Evolutionary conservation across 2,329 filamentous ascomycete genomes (phyloP).

Genomic region (Neofusicoccum umdonicola): DNA sequence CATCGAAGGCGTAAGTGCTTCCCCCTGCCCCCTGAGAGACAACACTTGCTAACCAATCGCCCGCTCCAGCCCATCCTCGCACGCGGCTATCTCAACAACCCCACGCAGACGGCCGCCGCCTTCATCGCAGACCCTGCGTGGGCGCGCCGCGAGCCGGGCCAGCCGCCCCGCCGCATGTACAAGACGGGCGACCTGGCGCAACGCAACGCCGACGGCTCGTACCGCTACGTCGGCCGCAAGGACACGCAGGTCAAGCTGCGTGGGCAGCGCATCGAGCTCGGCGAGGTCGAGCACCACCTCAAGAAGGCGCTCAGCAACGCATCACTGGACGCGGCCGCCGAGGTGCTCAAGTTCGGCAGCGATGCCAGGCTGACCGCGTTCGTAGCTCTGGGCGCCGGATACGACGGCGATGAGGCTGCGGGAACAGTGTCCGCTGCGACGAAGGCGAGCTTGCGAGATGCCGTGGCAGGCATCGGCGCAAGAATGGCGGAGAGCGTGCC

Average conservation of each 20-base stretch:
- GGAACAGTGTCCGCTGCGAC: background rate
- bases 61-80: constrained; percentile 39
- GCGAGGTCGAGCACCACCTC: constrained; percentile 47
- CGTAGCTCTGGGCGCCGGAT: background rate
- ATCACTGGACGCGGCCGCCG: constrained; percentile 22
- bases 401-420: background rate
- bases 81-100: constrained; percentile 33
- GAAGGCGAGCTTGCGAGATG: background rate
- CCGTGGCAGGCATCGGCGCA: background rate
- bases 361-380: constrained; percentile 1
- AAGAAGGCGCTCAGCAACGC: constrained; percentile 18
- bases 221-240: constrained; percentile 36
- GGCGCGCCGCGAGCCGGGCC: constrained; percentile 20
- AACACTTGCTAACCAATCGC: background rate
- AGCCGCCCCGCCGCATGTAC: constrained; percentile 29
- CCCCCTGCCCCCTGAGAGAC: background rate
- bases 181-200: constrained; percentile 35
- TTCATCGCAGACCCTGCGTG: constrained; percentile 33
- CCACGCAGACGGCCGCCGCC: constrained; percentile 29
- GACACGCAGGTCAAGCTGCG: constrained; percentile 41
- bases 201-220: constrained; percentile 32
- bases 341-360: background rate
- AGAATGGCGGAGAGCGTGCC: background rate
- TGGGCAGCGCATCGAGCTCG: constrained; percentile 46
- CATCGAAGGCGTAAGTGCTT: constrained; percentile 18